Evolutionary conservation across 2,329 filamentous ascomycete species (phyloP), one percentile per base, ranked within the genome.

Genomic region (Aspergillus novoparasiticus): DNA sequence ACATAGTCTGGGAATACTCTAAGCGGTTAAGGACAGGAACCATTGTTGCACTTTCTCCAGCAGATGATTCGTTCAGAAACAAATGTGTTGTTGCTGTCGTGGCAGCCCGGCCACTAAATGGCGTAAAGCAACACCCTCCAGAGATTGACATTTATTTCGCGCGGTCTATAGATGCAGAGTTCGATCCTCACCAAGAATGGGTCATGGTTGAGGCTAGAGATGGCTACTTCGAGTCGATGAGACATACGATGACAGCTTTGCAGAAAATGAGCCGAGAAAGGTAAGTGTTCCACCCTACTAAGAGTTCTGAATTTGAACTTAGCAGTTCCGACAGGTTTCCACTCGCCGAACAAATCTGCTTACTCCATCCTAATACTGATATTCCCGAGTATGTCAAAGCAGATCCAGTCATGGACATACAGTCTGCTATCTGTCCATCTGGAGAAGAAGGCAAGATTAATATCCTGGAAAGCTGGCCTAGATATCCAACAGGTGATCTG

Each of bases 71-170:
- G 8, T 96, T 96, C 70, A 72, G 80, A 32, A 86, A 75, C 0
- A 82, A 86, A 36, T 93, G 91, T 67, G 85, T 89, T 46, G 81
- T 95, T 4, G 93, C 90, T 0, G 82, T 87, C 2, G 85, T 97
- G 26, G 91, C 90, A 6, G 90, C 90, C 19, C 84, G 92, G 14
- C 87, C 88, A 0, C 74, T 92, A 4, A 77, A 81, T 1, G 86
- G 86, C 0, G 78, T 96, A 0, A 84, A 90, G 45, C 82, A 86
- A 36, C 85, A 87, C 50, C 89, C 90, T 0, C 90, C 91, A 0
- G 85, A 89, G 39, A 84, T 97, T 19, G 92, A 97, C 67, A 80
- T 97, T 0, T 89, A 90, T 71, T 94, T 93, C 80, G 85, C 86
- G 0, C 76, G 84, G 9, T 71, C 82, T 0, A 79, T 86, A 3